Evolutionary conservation across 306 rosid genomes (phyloP).

Genomic region (Cicer yamashitae): DNA sequence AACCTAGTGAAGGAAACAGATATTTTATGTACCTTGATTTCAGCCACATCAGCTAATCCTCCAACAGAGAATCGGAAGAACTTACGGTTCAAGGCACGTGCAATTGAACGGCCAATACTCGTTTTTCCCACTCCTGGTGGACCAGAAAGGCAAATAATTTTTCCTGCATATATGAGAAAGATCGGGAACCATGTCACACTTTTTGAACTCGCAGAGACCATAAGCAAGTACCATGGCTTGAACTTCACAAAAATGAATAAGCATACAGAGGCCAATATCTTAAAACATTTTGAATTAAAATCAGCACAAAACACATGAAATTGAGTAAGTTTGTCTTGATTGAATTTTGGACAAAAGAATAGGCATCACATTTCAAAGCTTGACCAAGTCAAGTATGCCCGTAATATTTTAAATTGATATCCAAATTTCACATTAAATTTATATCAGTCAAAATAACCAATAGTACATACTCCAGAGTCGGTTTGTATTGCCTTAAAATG

Average conservation of each 20-base stretch:
- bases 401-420: neutral
- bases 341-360: slow-evolving; percentile 16
- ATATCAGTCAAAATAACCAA: slow-evolving; percentile 35
- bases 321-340: slow-evolving; percentile 2
- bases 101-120: slow-evolving; percentile 99
- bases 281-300: slow-evolving; percentile 28
- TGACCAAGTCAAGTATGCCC: slow-evolving; percentile 20
- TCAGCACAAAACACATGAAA: slow-evolving; percentile 6
- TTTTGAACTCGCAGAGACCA: slow-evolving; percentile 11
- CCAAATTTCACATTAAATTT: slow-evolving; percentile 3
- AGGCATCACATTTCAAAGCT: slow-evolving; percentile 34
- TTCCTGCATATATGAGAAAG: slow-evolving; percentile 63
- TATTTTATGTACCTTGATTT: slow-evolving; percentile 79
- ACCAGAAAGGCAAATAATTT: slow-evolving; percentile 97
- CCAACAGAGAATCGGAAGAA: slow-evolving; percentile 97
- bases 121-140: slow-evolving; percentile 99
- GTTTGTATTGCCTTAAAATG: slow-evolving; percentile 28
- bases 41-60: slow-evolving; percentile 98
- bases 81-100: slow-evolving; percentile 95
- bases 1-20: slow-evolving; percentile 29
- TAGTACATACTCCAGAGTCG: slow-evolving; percentile 25
- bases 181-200: slow-evolving; percentile 32
- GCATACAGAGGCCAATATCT: slow-evolving; percentile 17
- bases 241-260: slow-evolving; percentile 29
- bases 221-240: slow-evolving; percentile 24